These are phyloP conservation scores for Phytophthora pisi DNA, from an alignment of 352 stramenopile genomes.

Conservation along the genomic window DNA sequence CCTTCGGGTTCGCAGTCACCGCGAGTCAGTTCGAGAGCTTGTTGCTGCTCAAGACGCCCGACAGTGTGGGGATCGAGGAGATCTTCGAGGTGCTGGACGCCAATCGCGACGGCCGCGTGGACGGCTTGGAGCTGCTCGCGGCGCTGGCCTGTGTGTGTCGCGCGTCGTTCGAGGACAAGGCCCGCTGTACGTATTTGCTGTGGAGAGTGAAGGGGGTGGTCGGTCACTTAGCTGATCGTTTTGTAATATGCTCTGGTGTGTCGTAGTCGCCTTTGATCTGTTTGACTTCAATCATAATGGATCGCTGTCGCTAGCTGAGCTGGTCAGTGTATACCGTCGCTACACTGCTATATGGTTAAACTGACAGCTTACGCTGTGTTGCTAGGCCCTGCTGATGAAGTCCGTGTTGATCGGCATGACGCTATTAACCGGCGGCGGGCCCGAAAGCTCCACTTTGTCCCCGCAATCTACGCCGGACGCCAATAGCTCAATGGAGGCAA, in stretches of 20 bases:
- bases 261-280: conserved; percentile 38
- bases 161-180: conserved; percentile 81
- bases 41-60: conserved; percentile 64
- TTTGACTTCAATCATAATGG: conserved; percentile 87
- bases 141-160: conserved; percentile 74
- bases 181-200: conserved; percentile 52
- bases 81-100: conserved; percentile 78
- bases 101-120: conserved; percentile 78
- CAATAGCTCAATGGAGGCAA: conserved; percentile 36
- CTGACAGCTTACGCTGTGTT: background rate
- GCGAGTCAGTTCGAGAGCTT: conserved; percentile 78
- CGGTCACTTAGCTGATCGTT: conserved; percentile 12
- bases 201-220: conserved; percentile 27
- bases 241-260: background rate
- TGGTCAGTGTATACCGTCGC: conserved; percentile 34
- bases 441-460: conserved; percentile 5
- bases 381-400: conserved; percentile 79
- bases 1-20: conserved; percentile 76
- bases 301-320: conserved; percentile 72
- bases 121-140: conserved; percentile 80
- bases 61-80: conserved; percentile 65
- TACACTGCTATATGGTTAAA: background rate
- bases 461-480: background rate
- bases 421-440: conserved; percentile 53
- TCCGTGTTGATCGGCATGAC: conserved; percentile 77